Conservation (phyloP, 345 rosid genomes). For the Heritiera fomes region DNA sequence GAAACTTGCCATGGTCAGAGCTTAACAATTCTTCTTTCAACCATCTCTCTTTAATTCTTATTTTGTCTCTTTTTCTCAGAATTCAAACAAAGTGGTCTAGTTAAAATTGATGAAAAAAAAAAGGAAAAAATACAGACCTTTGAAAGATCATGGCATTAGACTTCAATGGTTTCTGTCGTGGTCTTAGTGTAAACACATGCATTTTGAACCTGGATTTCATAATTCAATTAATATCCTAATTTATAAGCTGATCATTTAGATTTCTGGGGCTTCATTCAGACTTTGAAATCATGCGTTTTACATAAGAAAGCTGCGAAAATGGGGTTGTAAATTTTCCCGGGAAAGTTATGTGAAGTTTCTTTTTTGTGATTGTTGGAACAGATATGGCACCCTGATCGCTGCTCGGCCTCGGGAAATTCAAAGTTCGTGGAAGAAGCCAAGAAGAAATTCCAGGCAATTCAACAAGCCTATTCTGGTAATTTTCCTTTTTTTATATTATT, state of each 20-base stretch:
- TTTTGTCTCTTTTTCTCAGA: not conserved
- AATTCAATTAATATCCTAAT: not conserved
- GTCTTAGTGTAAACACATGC: not conserved
- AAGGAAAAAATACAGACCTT: too few species aligned
- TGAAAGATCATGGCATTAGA: not conserved
- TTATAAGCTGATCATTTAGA: too few species aligned
- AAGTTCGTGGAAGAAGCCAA: constrained; percentile 83
- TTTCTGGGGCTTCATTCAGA: not conserved
- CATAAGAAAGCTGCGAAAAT: not conserved
- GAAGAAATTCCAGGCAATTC: constrained; percentile 83
- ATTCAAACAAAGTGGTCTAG: not conserved
- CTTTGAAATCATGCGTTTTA: not conserved
- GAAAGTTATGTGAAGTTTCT: constrained; percentile 3
- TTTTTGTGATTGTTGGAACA: constrained; percentile 23
- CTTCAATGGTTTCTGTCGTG: not conserved
- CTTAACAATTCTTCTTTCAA: not conserved
- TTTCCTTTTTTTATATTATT: not conserved
- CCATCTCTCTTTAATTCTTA: not conserved
- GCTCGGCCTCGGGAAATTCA: constrained; percentile 66
- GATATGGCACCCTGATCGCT: constrained; percentile 99
- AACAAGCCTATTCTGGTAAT: constrained; percentile 88
- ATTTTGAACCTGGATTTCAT: not conserved
- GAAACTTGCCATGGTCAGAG: constrained; percentile 84
- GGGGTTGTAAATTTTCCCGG: not conserved
- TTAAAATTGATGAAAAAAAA: too few species aligned